A percentile compares a stretch with the other conserved stretches of the same genome.
Conservation (phyloP, 1,284 basidiomycete species). For the Ganoderma lingzhi region DNA sequence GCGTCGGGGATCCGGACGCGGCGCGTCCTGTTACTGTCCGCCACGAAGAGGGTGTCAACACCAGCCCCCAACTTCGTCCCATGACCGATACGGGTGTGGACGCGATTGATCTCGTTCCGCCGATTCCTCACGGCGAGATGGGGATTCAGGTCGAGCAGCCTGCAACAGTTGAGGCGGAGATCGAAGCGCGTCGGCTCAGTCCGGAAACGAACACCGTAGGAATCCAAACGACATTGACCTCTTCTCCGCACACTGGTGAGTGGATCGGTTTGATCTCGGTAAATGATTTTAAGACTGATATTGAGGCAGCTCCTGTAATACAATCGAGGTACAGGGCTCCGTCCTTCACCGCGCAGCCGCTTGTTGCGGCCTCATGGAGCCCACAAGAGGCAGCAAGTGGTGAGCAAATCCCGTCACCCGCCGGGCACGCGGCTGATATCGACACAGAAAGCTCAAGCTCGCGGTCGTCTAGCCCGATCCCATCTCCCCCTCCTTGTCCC, state of each 20-base stretch:
- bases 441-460: neutral
- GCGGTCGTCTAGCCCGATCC: slow-evolving; percentile 1
- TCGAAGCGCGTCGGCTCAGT: slow-evolving; percentile 2
- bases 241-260: slow-evolving; percentile 3
- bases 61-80: slow-evolving; percentile 14
- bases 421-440: too few species aligned
- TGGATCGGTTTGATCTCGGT: neutral
- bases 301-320: neutral
- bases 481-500: slow-evolving; percentile 4
- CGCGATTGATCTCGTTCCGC: slow-evolving; percentile 9
- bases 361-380: slow-evolving; percentile 22
- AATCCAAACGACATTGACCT: neutral
- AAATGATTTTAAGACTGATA: neutral
- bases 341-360: slow-evolving; percentile 14
- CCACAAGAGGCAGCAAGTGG: slow-evolving; percentile 12
- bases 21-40: slow-evolving; percentile 23
- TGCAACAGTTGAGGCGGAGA: slow-evolving; percentile 1
- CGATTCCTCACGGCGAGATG: slow-evolving; percentile 8
- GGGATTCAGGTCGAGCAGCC: slow-evolving; percentile 12
- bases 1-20: slow-evolving; percentile 29
- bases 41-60: slow-evolving; percentile 28
- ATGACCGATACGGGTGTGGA: slow-evolving; percentile 19
- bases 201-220: neutral
- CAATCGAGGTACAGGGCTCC: neutral
- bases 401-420: slow-evolving; percentile 12